Conservation (phyloP, 1,284 basidiomycete genomes). For the Sporisorium scitamineum region DNA sequence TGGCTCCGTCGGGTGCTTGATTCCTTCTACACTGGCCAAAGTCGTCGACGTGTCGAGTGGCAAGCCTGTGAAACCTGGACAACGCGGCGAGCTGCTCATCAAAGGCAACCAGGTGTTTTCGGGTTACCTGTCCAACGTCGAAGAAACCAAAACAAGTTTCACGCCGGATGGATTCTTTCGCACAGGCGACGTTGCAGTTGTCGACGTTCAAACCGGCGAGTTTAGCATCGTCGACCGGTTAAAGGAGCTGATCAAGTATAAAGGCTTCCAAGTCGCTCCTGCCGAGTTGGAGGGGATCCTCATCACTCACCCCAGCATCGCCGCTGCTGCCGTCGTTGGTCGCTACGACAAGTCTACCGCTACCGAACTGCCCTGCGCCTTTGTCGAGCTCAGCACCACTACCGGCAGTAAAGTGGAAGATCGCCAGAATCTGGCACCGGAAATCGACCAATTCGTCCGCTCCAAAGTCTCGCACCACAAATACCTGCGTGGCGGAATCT, state of each 20-base stretch:
- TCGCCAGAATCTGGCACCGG: constrained; percentile 9
- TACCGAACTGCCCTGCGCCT: constrained; percentile 44
- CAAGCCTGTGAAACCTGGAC: constrained; percentile 23
- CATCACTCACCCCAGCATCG: constrained; percentile 41
- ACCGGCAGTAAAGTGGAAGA: not conserved
- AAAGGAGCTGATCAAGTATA: constrained; percentile 67
- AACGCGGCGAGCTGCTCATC: constrained; percentile 49
- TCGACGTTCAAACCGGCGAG: constrained; percentile 31
- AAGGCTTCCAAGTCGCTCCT: constrained; percentile 65
- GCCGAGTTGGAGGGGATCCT: constrained; percentile 62
- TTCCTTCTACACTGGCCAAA: constrained; percentile 38
- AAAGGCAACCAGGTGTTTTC: constrained; percentile 45
- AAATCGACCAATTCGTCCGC: constrained; percentile 38
- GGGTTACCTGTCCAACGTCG: constrained; percentile 47
- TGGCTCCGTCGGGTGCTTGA: constrained; percentile 40
- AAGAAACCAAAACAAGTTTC: constrained; percentile 76
- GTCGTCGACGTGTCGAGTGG: constrained; percentile 42
- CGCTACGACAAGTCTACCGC: constrained; percentile 48
- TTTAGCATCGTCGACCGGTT: constrained; percentile 63
- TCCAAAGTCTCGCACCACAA: constrained; percentile 44
- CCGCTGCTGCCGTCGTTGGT: constrained; percentile 61
- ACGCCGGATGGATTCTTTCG: constrained; percentile 69
- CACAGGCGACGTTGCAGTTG: constrained; percentile 62
- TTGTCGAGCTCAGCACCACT: constrained; percentile 26
- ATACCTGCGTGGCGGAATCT: constrained; percentile 45